These are phyloP conservation scores for Globisporangium heterothallicum DNA, from an alignment of 352 stramenopile genomes.

Conservation along the genomic window DNA sequence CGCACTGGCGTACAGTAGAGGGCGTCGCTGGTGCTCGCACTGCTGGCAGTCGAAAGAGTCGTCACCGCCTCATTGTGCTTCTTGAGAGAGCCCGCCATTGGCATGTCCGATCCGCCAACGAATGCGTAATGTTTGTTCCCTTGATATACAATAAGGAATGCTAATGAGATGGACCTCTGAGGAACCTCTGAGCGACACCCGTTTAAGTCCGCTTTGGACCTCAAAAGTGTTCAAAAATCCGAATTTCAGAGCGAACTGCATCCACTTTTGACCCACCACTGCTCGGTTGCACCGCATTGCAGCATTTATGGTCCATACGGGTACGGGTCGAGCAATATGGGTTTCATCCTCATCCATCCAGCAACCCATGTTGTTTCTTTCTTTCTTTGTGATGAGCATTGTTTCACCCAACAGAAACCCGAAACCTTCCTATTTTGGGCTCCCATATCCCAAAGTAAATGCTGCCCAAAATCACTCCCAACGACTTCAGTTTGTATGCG, in stretches of 20 bases:
- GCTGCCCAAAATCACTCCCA: too few species aligned
- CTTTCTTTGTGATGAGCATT: too few species aligned
- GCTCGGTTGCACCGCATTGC: not conserved
- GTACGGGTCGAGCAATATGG: not conserved
- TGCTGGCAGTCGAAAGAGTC: not conserved
- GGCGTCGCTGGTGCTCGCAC: not conserved
- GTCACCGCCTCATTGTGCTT: slow-evolving; percentile 14
- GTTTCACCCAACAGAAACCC: not conserved
- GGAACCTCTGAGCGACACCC: too few species aligned
- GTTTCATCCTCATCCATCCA: too few species aligned
- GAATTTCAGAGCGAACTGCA: not conserved
- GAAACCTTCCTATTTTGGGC: too few species aligned
- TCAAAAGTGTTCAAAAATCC: slow-evolving; percentile 9
- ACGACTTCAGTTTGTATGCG: too few species aligned
- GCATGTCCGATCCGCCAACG: slow-evolving; percentile 8
- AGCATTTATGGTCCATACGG: not conserved
- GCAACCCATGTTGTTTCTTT: too few species aligned
- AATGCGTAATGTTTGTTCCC: too few species aligned
- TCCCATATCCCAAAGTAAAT: too few species aligned
- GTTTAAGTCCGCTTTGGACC: slow-evolving; percentile 6
- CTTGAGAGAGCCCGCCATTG: slow-evolving; percentile 12
- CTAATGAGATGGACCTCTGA: too few species aligned
- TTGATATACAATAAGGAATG: not conserved
- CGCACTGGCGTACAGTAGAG: slow-evolving; percentile 14
- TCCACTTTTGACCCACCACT: not conserved